These are phyloP conservation scores for Laburnicola sp. DNA, from an alignment of 2,329 filamentous ascomycete species.

Conservation along the genomic window DNA sequence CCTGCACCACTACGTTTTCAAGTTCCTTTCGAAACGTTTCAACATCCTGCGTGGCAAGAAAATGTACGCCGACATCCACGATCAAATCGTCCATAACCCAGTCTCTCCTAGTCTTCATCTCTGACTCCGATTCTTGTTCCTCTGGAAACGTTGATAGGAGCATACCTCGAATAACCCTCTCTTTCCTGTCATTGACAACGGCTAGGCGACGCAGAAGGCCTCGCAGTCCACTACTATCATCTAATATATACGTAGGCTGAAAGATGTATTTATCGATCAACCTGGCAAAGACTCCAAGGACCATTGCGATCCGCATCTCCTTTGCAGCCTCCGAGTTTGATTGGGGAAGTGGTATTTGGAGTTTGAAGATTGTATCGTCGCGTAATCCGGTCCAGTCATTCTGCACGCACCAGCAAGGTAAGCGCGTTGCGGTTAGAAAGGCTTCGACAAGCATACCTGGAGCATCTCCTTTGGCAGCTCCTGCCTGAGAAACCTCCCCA, in stretches of 20 bases:
- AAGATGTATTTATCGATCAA: slow-evolving; percentile 39
- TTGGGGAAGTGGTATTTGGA: slow-evolving; percentile 32
- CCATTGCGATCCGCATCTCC: slow-evolving; percentile 38
- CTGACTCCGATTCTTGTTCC: neutral
- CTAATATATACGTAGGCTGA: slow-evolving; percentile 38
- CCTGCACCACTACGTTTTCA: too few relatives aligned
- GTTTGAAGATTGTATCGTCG: slow-evolving; percentile 10
- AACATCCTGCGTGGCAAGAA: too few relatives aligned
- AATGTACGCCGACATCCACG: too few relatives aligned
- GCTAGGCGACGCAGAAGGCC: slow-evolving; percentile 11
- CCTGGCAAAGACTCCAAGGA: slow-evolving; percentile 31
- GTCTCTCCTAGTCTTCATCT: too few relatives aligned
- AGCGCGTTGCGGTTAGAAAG: neutral
- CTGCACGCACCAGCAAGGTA: neutral
- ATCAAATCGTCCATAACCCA: too few relatives aligned
- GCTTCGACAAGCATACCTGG: neutral
- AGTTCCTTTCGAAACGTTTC: too few relatives aligned
- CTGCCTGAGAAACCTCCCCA: neutral
- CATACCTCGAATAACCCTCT: slow-evolving; percentile 1
- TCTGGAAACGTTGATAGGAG: slow-evolving; percentile 8
- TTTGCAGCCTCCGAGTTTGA: slow-evolving; percentile 39
- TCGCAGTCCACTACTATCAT: slow-evolving; percentile 14
- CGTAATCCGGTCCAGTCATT: slow-evolving; percentile 8
- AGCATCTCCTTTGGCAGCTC: neutral
- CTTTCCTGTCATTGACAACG: slow-evolving; percentile 6